phyloP scores from a whole-genome alignment of 1,284 basidiomycete genomes.

The Golubevia sp. region DNA sequence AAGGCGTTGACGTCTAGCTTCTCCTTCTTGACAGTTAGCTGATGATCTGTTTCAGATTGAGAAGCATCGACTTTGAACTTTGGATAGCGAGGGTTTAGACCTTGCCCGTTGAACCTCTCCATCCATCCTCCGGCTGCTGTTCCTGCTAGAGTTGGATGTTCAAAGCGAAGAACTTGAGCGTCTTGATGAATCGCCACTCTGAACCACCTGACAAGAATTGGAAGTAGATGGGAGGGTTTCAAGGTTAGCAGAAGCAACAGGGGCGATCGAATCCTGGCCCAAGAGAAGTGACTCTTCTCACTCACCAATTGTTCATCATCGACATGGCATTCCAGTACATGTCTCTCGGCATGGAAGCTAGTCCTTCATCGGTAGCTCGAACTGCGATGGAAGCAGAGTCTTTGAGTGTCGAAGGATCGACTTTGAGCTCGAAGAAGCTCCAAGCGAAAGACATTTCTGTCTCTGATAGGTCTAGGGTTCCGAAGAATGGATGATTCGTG shows the following conservation, averaged over 20 bases:
- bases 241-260: too few species aligned
- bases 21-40: conserved; percentile 15
- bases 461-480: conserved; percentile 65
- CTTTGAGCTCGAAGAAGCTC: conserved; percentile 70
- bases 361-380: conserved; percentile 69
- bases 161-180: conserved; percentile 65
- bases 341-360: conserved; percentile 66
- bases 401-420: conserved; percentile 63
- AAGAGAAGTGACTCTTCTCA: conserved; percentile 11
- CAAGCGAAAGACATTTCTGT: conserved; percentile 70
- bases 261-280: too few species aligned
- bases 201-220: conserved; percentile 66
- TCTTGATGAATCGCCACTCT: conserved; percentile 67
- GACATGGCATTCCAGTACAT: conserved; percentile 66
- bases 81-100: conserved; percentile 66
- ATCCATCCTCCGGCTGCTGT: conserved; percentile 70
- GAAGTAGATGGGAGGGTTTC: conserved; percentile 12
- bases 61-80: conserved; percentile 52
- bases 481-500: conserved; percentile 56
- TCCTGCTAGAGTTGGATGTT: conserved; percentile 71
- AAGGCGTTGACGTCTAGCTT: conserved; percentile 30
- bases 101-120: conserved; percentile 68
- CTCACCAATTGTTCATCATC: conserved; percentile 68
- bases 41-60: conserved; percentile 1
- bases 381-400: conserved; percentile 65